phyloP scores from a whole-genome alignment of 495 filamentous ascomycete species.

The Xylaria longipes region DNA sequence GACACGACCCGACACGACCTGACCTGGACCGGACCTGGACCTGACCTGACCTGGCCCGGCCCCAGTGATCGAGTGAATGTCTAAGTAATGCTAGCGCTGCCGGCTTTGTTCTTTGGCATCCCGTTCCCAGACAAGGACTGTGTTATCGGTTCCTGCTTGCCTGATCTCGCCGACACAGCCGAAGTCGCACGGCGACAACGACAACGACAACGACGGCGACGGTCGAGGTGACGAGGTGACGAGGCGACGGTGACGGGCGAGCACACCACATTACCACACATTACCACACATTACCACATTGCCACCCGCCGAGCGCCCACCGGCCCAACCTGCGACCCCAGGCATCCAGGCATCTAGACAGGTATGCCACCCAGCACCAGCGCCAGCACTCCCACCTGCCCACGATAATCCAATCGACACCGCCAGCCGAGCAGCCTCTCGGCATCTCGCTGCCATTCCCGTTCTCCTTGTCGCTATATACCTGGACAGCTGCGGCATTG shows the following conservation, averaged over 20 bases:
- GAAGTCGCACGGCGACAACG: constrained; percentile 8
- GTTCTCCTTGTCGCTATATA: neutral
- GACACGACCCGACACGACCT: neutral
- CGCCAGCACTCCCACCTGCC: neutral
- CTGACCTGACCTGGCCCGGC: neutral
- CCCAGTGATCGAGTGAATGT: neutral
- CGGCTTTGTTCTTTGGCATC: constrained; percentile 13
- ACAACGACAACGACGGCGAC: neutral
- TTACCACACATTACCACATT: neutral
- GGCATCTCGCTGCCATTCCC: neutral
- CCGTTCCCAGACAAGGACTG: neutral
- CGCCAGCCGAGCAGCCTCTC: constrained; percentile 2
- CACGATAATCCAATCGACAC: constrained; percentile 12
- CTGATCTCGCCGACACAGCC: constrained; percentile 4
- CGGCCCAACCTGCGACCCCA: constrained; percentile 2
- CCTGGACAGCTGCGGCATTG: neutral
- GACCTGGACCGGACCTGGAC: neutral
- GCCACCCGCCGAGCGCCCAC: constrained; percentile 9
- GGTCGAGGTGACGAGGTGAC: constrained; percentile 1
- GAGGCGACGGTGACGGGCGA: neutral
- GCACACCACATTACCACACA: neutral
- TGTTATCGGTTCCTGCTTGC: neutral
- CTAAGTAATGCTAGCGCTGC: constrained; percentile 10
- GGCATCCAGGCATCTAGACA: neutral
- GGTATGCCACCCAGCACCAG: neutral